Conservation (phyloP, 2,329 filamentous ascomycete genomes). For the Colletotrichum truncatum region DNA sequence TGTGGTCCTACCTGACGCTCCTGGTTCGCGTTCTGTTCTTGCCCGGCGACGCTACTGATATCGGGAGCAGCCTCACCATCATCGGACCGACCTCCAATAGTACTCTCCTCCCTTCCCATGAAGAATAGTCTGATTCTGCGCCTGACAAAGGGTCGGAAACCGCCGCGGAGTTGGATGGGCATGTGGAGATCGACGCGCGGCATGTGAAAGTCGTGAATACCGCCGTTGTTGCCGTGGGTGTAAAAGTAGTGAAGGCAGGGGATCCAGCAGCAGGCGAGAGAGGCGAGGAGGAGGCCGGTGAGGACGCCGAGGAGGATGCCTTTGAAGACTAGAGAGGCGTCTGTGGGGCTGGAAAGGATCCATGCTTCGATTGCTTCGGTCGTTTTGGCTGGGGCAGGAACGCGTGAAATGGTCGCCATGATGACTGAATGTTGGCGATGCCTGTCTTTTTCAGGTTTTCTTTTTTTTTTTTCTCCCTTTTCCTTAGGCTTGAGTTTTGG, state of each 20-base stretch:
- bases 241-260: conserved; percentile 22
- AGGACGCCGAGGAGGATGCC: conserved; percentile 29
- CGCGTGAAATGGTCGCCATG: not conserved
- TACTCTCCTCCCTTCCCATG: not conserved
- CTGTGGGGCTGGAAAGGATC: not conserved
- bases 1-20: too few species aligned
- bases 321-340: conserved; percentile 8
- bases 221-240: not conserved
- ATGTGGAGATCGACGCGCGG: not conserved
- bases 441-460: too few species aligned
- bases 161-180: not conserved
- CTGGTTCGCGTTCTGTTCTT: too few species aligned
- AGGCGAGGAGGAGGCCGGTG: conserved; percentile 28
- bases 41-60: too few species aligned
- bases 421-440: not conserved
- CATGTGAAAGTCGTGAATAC: conserved; percentile 8
- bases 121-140: not conserved
- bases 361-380: conserved; percentile 1
- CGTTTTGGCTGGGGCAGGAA: not conserved
- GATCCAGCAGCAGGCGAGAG: conserved; percentile 32
- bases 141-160: not conserved
- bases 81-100: not conserved
- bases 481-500: too few species aligned
- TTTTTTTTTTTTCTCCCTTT: too few species aligned
- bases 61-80: not conserved